Base-by-base conservation (phyloP, 73 alveolate species). In the Tetrahymena thermophila region DNA sequence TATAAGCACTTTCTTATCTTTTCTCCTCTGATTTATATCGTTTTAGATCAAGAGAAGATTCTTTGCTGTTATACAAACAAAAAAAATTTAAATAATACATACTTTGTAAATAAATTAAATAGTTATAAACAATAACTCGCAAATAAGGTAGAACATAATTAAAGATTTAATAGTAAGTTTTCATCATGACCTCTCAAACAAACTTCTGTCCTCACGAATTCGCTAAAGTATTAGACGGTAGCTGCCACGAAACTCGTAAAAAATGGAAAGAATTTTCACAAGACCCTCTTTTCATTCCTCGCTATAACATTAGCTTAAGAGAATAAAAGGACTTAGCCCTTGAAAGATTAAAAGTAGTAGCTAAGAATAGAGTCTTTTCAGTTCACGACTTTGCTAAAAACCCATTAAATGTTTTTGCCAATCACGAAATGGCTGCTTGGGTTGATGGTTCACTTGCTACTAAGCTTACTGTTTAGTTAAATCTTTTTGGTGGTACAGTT, bases 401-500 rank as follows among this genome's bases (percentile, higher is more conserved):
- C 55, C 97, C 97, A 16, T 83, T 93, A 38, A 96, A 96, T 57
- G 94, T 96, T 38, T 96, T 96, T 58, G 94, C 97, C 10, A 96
- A 95, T 93, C 97, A 96, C 94, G 97, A 96, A 57, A 94, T 96
- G 94, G 58, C 94, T 16, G 97, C 96, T 21, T 94, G 85, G 43
- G 97, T 96, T 3, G 94, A 50, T 40, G 96, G 96, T 35, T 93
- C 96, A 35, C 43, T 96, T 34, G 97, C 95, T 23, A 94, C 96
- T 94, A 96, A 96, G 42, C 83, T 96, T 35, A 96, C 97, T 42
- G 97, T 96, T 2, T 93, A 96, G 43, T 93, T 96, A 55, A 96
- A 96, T 43, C 94, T 96, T 28, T 96, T 96, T 43, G 97, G 97
- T 23, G 97, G 97, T 89, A 40, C 97, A 10, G 94, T 96, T 19